A percentile compares a stretch with the other conserved stretches of the same genome.
These are phyloP conservation scores for Komagataella populi DNA, from an alignment of 805 yeast genomes.

Conservation along the genomic window DNA sequence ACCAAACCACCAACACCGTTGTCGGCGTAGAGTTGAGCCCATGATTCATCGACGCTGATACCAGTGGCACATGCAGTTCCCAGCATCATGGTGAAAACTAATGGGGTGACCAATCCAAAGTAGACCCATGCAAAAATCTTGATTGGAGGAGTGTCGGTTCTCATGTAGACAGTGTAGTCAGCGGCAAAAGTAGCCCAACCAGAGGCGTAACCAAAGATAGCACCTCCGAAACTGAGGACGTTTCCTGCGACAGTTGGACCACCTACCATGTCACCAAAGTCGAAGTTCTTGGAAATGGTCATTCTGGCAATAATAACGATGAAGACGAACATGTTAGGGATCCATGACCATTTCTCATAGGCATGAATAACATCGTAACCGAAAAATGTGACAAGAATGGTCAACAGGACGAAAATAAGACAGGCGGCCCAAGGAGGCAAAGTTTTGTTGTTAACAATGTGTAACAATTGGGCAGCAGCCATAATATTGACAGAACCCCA, in stretches of 20 bases:
- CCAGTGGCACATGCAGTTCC: constrained; percentile 86
- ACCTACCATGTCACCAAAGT: constrained; percentile 32
- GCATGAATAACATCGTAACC: constrained; percentile 75
- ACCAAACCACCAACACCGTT: constrained; percentile 73
- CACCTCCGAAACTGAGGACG: constrained; percentile 72
- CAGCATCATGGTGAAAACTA: constrained; percentile 57
- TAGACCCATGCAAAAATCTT: constrained; percentile 54
- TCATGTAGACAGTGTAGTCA: constrained; percentile 85
- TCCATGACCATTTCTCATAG: constrained; percentile 82
- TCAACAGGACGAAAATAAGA: constrained; percentile 50
- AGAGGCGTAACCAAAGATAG: constrained; percentile 78
- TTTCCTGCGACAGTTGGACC: constrained; percentile 64
- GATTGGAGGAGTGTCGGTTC: constrained; percentile 40
- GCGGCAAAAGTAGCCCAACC: constrained; percentile 94
- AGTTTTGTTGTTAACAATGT: constrained; percentile 50
- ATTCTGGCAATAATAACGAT: constrained; percentile 70
- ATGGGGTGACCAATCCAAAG: constrained; percentile 53
- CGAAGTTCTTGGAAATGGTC: constrained; percentile 51
- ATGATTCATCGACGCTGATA: constrained; percentile 27
- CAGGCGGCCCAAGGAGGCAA: constrained; percentile 91
- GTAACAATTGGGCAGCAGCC: constrained; percentile 75
- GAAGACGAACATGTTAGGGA: constrained; percentile 65
- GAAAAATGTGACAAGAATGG: constrained; percentile 64
- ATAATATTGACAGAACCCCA: constrained; percentile 93
- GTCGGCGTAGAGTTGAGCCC: constrained; percentile 34